Evolutionary conservation across 257 asterid species (phyloP).

Genomic region (Scutellaria minor): DNA sequence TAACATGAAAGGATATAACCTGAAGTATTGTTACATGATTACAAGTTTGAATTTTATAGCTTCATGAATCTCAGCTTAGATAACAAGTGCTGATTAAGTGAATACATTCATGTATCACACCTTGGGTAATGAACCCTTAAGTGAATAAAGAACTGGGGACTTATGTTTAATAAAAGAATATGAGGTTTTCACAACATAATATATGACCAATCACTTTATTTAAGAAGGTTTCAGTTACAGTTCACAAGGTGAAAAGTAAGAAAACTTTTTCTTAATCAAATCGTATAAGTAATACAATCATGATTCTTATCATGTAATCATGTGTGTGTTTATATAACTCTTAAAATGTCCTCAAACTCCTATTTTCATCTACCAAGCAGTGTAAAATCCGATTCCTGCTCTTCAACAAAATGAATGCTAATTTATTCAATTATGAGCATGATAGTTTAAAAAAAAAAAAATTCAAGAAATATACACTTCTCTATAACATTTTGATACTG

Average conservation of each 20-base stretch:
- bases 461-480: too few species aligned
- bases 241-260: not conserved
- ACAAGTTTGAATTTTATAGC: not conserved
- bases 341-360: not conserved
- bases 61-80: not conserved
- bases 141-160: not conserved
- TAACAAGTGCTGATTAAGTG: not conserved
- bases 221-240: not conserved
- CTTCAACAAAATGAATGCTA: not conserved
- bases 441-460: not conserved
- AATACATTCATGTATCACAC: constrained; percentile 8
- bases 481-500: not conserved
- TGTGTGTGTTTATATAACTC: not conserved
- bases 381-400: not conserved
- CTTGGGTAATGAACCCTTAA: not conserved
- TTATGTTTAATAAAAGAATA: not conserved
- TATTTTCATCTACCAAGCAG: not conserved
- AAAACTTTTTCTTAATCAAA: not conserved
- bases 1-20: not conserved
- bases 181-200: constrained; percentile 5
- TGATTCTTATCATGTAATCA: not conserved
- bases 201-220: not conserved
- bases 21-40: not conserved
- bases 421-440: not conserved
- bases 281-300: not conserved